These are phyloP conservation scores for Polygonum maritimum DNA, from an alignment of 148 eudicot species.

Conservation along the genomic window DNA sequence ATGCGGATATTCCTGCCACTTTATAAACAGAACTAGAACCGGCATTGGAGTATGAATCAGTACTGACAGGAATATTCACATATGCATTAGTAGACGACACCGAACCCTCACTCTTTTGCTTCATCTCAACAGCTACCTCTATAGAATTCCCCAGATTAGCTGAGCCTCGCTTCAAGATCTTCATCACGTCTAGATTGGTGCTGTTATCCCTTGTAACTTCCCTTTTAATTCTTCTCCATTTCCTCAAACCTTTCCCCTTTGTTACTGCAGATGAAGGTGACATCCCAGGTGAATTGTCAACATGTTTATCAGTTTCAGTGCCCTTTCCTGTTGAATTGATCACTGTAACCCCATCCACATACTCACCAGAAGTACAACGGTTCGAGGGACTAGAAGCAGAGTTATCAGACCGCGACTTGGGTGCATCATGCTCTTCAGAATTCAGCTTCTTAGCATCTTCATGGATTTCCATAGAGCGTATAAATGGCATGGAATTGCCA, in stretches of 20 bases:
- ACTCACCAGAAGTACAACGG: slow-evolving; percentile 1
- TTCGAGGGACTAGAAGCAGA: background rate
- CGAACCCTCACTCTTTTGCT: slow-evolving; percentile 35
- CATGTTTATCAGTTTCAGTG: slow-evolving; percentile 1
- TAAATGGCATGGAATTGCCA: background rate
- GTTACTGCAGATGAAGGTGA: slow-evolving; percentile 24
- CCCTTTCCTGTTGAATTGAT: slow-evolving; percentile 9
- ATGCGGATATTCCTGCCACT: slow-evolving; percentile 19
- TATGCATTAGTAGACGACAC: slow-evolving; percentile 56
- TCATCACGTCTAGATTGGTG: slow-evolving; percentile 23
- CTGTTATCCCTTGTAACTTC: slow-evolving; percentile 30
- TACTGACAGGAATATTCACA: slow-evolving; percentile 19
- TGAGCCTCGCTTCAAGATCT: slow-evolving; percentile 34
- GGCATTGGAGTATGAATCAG: slow-evolving; percentile 20
- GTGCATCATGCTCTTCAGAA: slow-evolving; percentile 1
- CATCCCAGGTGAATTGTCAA: background rate
- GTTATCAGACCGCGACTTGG: slow-evolving; percentile 1
- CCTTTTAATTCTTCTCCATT: slow-evolving; percentile 72
- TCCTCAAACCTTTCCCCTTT: slow-evolving; percentile 60
- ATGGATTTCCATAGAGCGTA: background rate
- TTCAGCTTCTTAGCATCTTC: background rate
- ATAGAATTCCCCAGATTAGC: slow-evolving; percentile 18
- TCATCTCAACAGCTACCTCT: slow-evolving; percentile 19
- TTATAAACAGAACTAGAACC: slow-evolving; percentile 17
- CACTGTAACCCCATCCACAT: background rate